These are phyloP conservation scores for Gossypium gossypioides DNA, from an alignment of 441 rosid genomes.

Conservation along the genomic window DNA sequence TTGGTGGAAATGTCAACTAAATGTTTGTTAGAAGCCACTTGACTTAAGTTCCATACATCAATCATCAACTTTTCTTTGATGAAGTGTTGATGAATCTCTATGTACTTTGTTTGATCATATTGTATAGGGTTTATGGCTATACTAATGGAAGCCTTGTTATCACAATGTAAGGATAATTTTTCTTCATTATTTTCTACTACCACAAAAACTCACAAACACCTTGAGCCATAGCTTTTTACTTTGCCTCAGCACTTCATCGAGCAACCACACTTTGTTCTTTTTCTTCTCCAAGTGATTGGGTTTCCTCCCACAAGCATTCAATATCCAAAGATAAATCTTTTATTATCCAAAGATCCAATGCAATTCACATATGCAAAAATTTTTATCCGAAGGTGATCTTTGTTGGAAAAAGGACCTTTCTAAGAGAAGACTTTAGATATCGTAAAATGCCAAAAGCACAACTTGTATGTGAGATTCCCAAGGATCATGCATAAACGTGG, in stretches of 20 bases:
- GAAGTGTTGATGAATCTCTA: neutral
- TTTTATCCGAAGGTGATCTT: neutral
- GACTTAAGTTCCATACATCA: neutral
- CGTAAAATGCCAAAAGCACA: neutral
- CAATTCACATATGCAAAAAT: neutral
- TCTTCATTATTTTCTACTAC: neutral
- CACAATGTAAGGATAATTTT: neutral
- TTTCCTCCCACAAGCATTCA: neutral
- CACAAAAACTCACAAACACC: neutral
- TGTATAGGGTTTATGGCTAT: neutral
- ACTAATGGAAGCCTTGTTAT: neutral
- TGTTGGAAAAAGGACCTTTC: neutral
- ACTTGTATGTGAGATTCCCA: neutral
- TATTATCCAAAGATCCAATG: neutral
- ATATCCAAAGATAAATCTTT: too few relatives aligned
- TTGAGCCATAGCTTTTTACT: neutral
- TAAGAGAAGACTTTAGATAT: neutral
- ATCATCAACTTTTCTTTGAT: neutral
- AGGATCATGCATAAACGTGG: neutral
- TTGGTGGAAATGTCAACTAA: neutral
- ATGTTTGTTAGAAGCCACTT: neutral
- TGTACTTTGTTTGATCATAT: neutral
- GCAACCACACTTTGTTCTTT: neutral
- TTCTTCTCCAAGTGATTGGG: neutral
- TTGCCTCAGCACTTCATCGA: neutral